phyloP scores from a whole-genome alignment of 441 rosid species.

The Isatis lusitanica region DNA sequence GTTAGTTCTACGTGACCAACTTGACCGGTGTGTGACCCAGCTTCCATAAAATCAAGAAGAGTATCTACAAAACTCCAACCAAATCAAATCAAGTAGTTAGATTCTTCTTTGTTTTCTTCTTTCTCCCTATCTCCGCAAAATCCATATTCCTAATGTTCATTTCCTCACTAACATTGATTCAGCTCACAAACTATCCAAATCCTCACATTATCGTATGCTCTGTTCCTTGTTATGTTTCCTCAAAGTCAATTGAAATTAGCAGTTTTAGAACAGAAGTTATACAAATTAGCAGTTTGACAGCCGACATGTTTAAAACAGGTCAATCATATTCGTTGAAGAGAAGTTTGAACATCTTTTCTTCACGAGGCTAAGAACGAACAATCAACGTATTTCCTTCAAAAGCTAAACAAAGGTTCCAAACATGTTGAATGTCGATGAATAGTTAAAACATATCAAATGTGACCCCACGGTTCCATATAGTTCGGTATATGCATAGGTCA shows the following conservation, averaged over 20 bases:
- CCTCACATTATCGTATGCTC: not conserved
- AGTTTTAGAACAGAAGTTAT: not conserved
- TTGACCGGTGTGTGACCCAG: constrained; percentile 32
- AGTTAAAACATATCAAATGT: constrained; percentile 23
- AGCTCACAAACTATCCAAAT: not conserved
- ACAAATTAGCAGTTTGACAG: not conserved
- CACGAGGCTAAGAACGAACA: constrained; percentile 17
- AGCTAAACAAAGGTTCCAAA: constrained; percentile 20
- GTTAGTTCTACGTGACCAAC: constrained; percentile 18
- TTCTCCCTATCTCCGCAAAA: constrained; percentile 14
- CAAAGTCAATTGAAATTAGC: not conserved
- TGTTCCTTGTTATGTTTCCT: not conserved
- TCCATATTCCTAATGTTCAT: constrained; percentile 23
- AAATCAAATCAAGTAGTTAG: constrained; percentile 27
- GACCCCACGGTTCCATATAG: constrained; percentile 26
- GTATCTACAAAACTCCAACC: constrained; percentile 24
- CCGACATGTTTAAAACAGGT: constrained; percentile 18
- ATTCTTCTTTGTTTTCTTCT: constrained; percentile 35
- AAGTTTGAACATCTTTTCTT: constrained; percentile 20
- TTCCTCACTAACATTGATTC: not conserved
- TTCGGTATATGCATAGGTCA: constrained; percentile 30
- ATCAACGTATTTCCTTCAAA: constrained; percentile 20
- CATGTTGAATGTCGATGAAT: constrained; percentile 24
- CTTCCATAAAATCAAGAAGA: constrained; percentile 19
- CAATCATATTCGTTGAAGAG: constrained; percentile 20